phyloP scores from a whole-genome alignment of 2,329 filamentous ascomycete genomes.

The Colletotrichum sp. region DNA sequence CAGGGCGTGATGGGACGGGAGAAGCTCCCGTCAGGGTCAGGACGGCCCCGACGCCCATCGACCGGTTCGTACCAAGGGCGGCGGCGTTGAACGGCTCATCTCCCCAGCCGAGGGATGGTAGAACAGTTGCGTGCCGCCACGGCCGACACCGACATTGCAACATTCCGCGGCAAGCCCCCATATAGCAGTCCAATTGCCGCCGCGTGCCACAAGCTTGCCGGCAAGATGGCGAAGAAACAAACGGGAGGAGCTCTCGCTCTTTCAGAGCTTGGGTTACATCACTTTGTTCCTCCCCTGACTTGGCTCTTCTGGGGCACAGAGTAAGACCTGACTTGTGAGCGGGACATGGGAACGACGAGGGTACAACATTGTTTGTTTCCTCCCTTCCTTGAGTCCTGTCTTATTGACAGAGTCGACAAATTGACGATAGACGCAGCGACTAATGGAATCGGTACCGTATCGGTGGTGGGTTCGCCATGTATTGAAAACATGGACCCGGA shows the following conservation, averaged over 20 bases:
- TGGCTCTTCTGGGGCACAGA: neutral
- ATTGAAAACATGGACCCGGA: neutral
- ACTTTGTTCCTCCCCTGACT: neutral
- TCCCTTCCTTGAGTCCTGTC: neutral
- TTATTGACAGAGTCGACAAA: neutral
- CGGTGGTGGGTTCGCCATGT: neutral
- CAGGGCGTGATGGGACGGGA: constrained; percentile 17
- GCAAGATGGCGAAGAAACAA: neutral
- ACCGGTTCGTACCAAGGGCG: neutral
- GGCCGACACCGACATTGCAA: neutral
- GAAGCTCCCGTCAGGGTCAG: neutral
- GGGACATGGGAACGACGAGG: neutral
- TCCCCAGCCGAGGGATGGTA: constrained; percentile 3
- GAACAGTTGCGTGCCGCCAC: constrained; percentile 11
- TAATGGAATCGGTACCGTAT: neutral
- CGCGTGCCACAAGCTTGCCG: neutral
- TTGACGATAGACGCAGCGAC: neutral
- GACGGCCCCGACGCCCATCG: neutral
- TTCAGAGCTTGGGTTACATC: neutral
- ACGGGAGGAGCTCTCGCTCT: neutral
- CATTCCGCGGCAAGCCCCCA: neutral
- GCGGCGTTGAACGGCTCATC: neutral
- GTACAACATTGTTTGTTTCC: neutral
- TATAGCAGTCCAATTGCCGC: neutral
- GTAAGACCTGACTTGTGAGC: neutral